A percentile compares a stretch with the other conserved stretches of the same genome.
These are phyloP conservation scores for Thymus mandschuricus DNA, from an alignment of 257 asterid genomes.

Conservation along the genomic window DNA sequence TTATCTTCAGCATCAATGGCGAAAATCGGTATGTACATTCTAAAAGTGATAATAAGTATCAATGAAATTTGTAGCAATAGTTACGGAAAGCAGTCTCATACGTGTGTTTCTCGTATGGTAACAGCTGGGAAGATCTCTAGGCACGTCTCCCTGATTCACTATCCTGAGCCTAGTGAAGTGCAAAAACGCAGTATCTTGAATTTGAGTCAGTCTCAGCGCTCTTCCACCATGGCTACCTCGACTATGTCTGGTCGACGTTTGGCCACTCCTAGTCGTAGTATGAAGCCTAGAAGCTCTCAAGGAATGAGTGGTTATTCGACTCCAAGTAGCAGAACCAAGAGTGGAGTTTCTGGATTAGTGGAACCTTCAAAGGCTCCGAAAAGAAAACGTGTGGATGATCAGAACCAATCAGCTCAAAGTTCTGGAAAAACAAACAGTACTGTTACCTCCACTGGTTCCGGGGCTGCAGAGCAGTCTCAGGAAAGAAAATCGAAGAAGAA, in stretches of 20 bases:
- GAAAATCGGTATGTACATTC: constrained; percentile 50
- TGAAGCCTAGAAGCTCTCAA: constrained; percentile 41
- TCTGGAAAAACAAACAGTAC: constrained; percentile 55
- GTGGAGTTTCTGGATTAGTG: constrained; percentile 37
- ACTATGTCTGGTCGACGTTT: constrained; percentile 47
- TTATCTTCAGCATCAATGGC: constrained; percentile 54
- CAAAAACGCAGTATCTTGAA: constrained; percentile 31
- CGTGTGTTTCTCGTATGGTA: constrained; percentile 12
- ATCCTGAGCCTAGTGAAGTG: constrained; percentile 65
- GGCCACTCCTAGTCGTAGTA: constrained; percentile 52
- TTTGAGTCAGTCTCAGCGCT: constrained; percentile 38
- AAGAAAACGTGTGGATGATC: constrained; percentile 46
- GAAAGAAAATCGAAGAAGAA: constrained; percentile 56
- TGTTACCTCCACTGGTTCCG: constrained; percentile 55
- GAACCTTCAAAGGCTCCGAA: constrained; percentile 46
- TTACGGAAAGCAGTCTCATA: background rate
- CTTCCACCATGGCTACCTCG: constrained; percentile 54
- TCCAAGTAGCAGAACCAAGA: constrained; percentile 48
- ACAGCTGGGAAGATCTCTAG: constrained; percentile 76
- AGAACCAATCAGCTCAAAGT: constrained; percentile 44
- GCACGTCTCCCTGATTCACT: constrained; percentile 58
- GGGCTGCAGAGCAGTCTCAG: constrained; percentile 48
- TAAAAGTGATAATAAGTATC: background rate
- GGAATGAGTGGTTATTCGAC: constrained; percentile 44
- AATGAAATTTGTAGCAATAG: background rate